Evolutionary conservation across 305 asterid genomes (phyloP).

Genomic region (Fraxinus dipetala): DNA sequence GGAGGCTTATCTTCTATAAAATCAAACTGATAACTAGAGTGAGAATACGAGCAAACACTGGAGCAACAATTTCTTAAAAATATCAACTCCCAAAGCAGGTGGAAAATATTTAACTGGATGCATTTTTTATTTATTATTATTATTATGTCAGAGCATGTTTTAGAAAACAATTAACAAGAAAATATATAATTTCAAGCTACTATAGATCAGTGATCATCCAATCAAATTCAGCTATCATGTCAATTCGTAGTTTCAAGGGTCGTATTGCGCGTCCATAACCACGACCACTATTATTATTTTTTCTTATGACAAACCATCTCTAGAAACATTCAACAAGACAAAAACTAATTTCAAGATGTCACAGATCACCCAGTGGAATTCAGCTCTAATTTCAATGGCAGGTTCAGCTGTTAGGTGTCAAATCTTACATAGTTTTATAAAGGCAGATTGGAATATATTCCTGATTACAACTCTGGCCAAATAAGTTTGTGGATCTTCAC

Average conservation of each 20-base stretch:
- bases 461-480: neutral
- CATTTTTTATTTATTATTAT: neutral
- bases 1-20: neutral
- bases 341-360: constrained; percentile 3
- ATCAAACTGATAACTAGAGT: neutral
- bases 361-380: neutral
- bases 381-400: neutral
- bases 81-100: neutral
- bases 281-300: neutral
- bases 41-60: neutral
- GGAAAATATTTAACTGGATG: neutral
- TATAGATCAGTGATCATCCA: neutral
- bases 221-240: neutral
- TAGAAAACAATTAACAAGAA: neutral
- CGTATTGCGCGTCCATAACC: neutral
- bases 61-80: neutral
- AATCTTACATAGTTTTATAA: neutral
- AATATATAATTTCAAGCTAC: neutral
- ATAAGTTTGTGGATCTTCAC: neutral
- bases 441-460: neutral
- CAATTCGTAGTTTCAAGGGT: neutral
- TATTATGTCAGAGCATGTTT: neutral
- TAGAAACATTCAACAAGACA: constrained; percentile 2
- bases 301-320: neutral
- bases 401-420: neutral